These are phyloP conservation scores for Pilasporangium apinafurcum DNA, from an alignment of 352 stramenopile genomes.

Conservation along the genomic window DNA sequence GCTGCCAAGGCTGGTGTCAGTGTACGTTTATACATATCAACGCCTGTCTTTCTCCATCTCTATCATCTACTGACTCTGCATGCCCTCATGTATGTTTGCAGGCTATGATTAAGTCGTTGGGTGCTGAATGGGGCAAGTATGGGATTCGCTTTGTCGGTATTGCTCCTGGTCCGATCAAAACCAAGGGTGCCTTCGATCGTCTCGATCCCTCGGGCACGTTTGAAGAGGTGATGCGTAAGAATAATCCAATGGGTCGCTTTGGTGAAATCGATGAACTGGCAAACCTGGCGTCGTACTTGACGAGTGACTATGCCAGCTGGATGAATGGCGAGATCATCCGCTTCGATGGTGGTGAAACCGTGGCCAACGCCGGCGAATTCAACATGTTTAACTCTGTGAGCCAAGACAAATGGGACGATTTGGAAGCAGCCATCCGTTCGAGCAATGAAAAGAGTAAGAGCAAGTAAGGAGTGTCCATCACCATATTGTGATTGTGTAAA, in stretches of 20 bases:
- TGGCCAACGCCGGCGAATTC: slow-evolving; percentile 69
- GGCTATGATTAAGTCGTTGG: slow-evolving; percentile 93
- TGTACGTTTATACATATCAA: slow-evolving; percentile 19
- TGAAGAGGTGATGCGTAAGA: slow-evolving; percentile 51
- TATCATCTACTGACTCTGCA: slow-evolving; percentile 2
- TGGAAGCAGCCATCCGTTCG: slow-evolving; percentile 52
- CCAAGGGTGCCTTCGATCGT: slow-evolving; percentile 73
- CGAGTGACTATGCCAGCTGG: slow-evolving; percentile 77
- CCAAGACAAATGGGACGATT: slow-evolving; percentile 65
- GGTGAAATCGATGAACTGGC: slow-evolving; percentile 73
- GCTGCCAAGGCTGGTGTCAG: slow-evolving; percentile 94
- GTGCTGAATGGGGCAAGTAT: slow-evolving; percentile 95
- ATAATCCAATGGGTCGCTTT: slow-evolving; percentile 70
- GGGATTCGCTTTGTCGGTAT: slow-evolving; percentile 95
- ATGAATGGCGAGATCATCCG: slow-evolving; percentile 78
- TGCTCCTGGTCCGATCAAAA: slow-evolving; percentile 94
- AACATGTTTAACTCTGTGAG: slow-evolving; percentile 67
- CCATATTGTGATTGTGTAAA: too few relatives aligned
- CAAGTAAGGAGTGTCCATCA: too few relatives aligned
- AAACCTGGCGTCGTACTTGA: slow-evolving; percentile 73
- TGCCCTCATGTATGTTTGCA: slow-evolving; percentile 22
- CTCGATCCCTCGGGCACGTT: slow-evolving; percentile 70
- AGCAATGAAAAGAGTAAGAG: slow-evolving; percentile 65
- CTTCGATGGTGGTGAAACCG: slow-evolving; percentile 77
- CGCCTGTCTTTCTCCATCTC: slow-evolving; percentile 2